Base-by-base conservation (phyloP, 2,329 filamentous ascomycete genomes). In the Xylariomycetidae sp. region DNA sequence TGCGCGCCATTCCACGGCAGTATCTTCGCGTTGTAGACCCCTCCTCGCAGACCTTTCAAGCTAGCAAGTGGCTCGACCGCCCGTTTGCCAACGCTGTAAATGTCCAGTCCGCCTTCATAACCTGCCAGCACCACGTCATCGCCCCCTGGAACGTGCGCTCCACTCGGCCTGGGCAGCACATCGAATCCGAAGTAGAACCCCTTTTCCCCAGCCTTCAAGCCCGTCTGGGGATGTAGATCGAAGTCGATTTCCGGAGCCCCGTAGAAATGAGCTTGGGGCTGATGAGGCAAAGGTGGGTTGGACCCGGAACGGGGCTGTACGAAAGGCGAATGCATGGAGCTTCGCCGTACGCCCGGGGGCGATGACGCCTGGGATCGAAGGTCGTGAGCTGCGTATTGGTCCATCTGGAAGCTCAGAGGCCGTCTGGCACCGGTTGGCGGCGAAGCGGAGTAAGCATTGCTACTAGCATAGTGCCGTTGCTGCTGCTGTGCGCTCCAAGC, bases 111-210 rank as follows among this genome's bases (percentile, higher is more conserved):
- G 25, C 86, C 85, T 54, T 94, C 83, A 46, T 80, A 87, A 2
- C 89, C 89, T 7, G 86, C 74, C 4, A 95, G 59, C 27, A 88
- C 65, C 17, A 85, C 76, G 56, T 82, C 81, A 50, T 84, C 73
- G 34, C 63, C 61, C 20, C 64, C 63, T 35, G 59, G 49, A 12
- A 47, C 46, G 33, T 57, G 54, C 33, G 61, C 56, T 6, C 52
- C 48, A 25, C 50, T 47, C 4, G 59, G 56, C n/a, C 62, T 57
- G 2, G 72, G 69, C 26, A 93, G 66, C 3, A 70, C 78, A 55
- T 95, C 89, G 49, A 94, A 88, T 5, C 82, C 80, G 54, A 86
- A 92, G 54, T 82, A 85, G 46, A 84, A 87, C 6, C 84, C 85
- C 27, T 73, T 74, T 23, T 81, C 76, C 3, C 80, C 80, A 3